Evolutionary conservation across 2,329 filamentous ascomycete genomes (phyloP), one percentile per base, ranked within the genome.

Genomic region (Fonsecaea multimorphosa): DNA sequence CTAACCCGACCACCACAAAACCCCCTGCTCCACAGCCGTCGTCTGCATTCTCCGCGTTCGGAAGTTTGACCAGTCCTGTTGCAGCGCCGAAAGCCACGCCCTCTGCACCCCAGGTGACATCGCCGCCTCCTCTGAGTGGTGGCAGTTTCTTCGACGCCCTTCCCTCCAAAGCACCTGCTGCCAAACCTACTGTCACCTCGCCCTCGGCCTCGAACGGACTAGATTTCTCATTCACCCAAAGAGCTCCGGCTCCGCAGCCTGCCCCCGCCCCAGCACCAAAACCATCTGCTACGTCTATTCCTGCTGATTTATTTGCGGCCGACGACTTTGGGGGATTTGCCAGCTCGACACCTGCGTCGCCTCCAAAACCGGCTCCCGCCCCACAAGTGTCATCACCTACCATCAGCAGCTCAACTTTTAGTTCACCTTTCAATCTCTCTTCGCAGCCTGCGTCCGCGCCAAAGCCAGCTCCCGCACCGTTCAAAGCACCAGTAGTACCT

Each of bases 371-470:
- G 49, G 61, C 64, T 22, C 73, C 58, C 16, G 44, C 73, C 51
- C 56, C 56, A n/a, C 71, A 77, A 14, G 67, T 74, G 36, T 73
- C 76, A 7, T 67, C 78, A 36, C 68, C 70, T 11, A 34, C 55
- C n/a, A 44, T 12, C 29, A 51, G 66, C 32, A 54, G 51, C 49
- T 56, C 36, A 24, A 78, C 80, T 22, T 76, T 84, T 31, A 84
- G 78, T 74, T 95, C 91, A 2, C 89, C 92, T 4, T 97, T 97
- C 80, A 96, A 96, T 75, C 86, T 96, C 7, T 92, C 91, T 1
- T 74, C 79, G 70, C 74, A 84, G 76, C 75, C 78, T 73, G 71
- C 81, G 14, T 75, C 83, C 2, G 72, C 79, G 64, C 72, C 67
- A 49, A 70, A 71, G 40, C 69, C 71, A 65, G 58, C 77, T 69